Conservation (phyloP, 176 grass and related monocot genomes). For the Juncus effusus region DNA sequence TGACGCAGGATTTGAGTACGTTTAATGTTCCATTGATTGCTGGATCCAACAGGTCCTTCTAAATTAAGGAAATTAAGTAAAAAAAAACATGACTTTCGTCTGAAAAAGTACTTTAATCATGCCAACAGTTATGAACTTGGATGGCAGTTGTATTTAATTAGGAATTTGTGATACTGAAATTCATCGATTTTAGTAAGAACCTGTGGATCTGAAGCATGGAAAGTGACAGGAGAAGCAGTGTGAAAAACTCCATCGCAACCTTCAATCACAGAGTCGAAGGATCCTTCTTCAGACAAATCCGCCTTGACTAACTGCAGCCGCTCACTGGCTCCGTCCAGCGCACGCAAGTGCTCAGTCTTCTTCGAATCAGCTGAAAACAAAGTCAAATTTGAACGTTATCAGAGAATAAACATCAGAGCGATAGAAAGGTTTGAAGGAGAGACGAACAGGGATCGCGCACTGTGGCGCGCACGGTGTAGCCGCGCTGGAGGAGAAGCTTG, state of each 20-base stretch:
- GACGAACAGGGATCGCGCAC: slow-evolving; percentile 39
- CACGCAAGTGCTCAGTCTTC: slow-evolving; percentile 46
- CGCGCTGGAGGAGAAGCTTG: slow-evolving; percentile 43
- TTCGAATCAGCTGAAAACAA: slow-evolving; percentile 38
- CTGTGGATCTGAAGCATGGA: slow-evolving; percentile 2
- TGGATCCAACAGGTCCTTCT: slow-evolving; percentile 30
- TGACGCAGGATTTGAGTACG: slow-evolving; percentile 34
- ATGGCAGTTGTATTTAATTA: no score
- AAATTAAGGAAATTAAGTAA: not conserved
- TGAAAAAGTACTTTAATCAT: no score
- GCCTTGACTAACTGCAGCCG: slow-evolving; percentile 63
- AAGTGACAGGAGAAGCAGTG: slow-evolving; percentile 42
- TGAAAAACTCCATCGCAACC: slow-evolving; percentile 64
- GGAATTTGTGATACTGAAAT: no score
- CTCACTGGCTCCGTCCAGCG: slow-evolving; percentile 38
- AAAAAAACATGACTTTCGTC: not conserved
- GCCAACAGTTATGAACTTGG: no score
- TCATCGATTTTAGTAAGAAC: not conserved
- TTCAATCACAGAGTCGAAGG: slow-evolving; percentile 24
- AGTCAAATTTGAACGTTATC: no score
- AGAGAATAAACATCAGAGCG: no score
- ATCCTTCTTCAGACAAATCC: slow-evolving; percentile 46
- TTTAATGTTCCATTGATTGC: slow-evolving; percentile 41
- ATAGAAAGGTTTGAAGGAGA: not conserved
- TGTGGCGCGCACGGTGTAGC: slow-evolving; percentile 44